phyloP scores from a whole-genome alignment of 2,329 filamentous ascomycete species.

The Colletotrichum spinosum region DNA sequence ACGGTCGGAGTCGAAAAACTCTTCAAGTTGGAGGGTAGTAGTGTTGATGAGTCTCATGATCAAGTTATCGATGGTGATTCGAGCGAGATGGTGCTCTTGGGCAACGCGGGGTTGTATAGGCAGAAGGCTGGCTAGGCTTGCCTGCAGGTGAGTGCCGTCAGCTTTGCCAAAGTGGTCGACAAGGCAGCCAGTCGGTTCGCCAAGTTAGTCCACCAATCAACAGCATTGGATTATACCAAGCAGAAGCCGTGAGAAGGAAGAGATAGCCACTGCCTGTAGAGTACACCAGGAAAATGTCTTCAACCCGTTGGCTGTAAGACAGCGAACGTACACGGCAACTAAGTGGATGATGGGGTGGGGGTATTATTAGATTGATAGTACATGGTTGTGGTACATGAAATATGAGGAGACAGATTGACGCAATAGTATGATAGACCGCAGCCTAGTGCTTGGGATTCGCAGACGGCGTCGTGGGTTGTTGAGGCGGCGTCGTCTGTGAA shows the following conservation, averaged over 20 bases:
- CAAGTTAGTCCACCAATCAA: not conserved
- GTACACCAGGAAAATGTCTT: too few relatives aligned
- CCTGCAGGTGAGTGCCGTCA: not conserved
- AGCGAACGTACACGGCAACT: too few relatives aligned
- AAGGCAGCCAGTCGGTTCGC: not conserved
- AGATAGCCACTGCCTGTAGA: too few relatives aligned
- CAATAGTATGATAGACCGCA: not conserved
- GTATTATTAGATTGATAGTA: too few relatives aligned
- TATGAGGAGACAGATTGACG: too few relatives aligned
- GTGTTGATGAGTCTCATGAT: constrained; percentile 18
- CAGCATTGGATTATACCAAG: not conserved
- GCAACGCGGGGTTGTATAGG: too few relatives aligned
- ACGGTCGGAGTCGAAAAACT: constrained; percentile 35
- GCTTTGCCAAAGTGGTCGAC: not conserved
- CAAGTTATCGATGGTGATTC: too few relatives aligned
- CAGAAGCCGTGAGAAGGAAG: not conserved
- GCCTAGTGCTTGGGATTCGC: not conserved
- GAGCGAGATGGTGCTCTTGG: too few relatives aligned
- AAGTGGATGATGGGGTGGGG: too few relatives aligned
- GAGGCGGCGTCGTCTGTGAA: not conserved
- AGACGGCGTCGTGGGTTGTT: not conserved
- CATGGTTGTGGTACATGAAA: too few relatives aligned
- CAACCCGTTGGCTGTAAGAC: too few relatives aligned
- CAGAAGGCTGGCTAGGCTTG: too few relatives aligned
- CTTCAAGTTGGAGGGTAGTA: not conserved